A percentile compares a stretch with the other conserved stretches of the same genome.
Conservation (phyloP, 441 rosid species). For the Populus tomentosa region DNA sequence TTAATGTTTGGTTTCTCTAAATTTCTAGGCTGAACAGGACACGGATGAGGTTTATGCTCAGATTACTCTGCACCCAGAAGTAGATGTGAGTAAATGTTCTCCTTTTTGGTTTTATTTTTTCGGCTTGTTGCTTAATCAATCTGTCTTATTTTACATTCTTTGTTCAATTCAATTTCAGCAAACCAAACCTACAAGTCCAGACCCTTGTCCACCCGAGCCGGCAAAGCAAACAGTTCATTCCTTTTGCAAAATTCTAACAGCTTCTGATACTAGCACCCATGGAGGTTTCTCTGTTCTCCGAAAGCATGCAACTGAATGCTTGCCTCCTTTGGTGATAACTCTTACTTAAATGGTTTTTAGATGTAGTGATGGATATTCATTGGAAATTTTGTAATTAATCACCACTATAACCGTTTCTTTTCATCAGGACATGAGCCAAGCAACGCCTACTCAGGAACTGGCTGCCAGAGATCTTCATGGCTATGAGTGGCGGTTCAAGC, state of each 20-base stretch:
- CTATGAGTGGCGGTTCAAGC: slow-evolving; percentile 88
- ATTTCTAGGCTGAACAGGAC: slow-evolving; percentile 75
- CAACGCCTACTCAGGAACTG: slow-evolving; percentile 84
- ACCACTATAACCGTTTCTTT: slow-evolving; percentile 16
- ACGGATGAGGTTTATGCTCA: slow-evolving; percentile 97
- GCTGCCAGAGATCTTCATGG: slow-evolving; percentile 84
- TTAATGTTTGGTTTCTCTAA: background rate
- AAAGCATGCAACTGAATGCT: slow-evolving; percentile 89
- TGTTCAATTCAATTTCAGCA: slow-evolving; percentile 31
- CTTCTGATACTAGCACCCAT: slow-evolving; percentile 97
- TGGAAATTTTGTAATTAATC: background rate
- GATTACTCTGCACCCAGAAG: slow-evolving; percentile 72
- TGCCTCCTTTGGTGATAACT: slow-evolving; percentile 66
- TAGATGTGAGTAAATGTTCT: slow-evolving; percentile 43
- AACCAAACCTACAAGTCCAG: slow-evolving; percentile 54
- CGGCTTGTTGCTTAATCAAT: background rate
- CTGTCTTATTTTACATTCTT: background rate
- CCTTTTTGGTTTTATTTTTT: background rate
- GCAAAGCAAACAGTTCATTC: slow-evolving; percentile 52
- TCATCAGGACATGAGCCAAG: slow-evolving; percentile 77
- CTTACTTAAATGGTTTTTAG: background rate
- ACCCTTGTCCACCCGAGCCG: slow-evolving; percentile 47
- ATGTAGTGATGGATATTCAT: background rate
- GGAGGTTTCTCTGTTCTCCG: slow-evolving; percentile 97
- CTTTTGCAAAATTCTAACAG: slow-evolving; percentile 82